Conservation (phyloP, 169 alveolate genomes). For the Perkinsus marinus region DNA sequence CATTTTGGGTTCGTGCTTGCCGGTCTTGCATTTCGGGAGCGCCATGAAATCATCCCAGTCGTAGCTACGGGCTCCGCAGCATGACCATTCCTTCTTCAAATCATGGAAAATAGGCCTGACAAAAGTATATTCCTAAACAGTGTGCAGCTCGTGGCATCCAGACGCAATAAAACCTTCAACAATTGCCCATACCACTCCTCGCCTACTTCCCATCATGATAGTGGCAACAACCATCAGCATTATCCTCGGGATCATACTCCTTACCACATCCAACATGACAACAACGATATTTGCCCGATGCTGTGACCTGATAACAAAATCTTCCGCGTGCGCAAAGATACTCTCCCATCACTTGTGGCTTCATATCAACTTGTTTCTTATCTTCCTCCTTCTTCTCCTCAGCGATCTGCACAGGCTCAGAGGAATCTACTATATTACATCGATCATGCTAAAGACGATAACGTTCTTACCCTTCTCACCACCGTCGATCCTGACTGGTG, state of each 20-base stretch:
- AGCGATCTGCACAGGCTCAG: too few species aligned
- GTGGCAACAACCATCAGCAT: constrained; percentile 9
- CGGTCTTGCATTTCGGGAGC: constrained; percentile 18
- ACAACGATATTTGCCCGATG: constrained; percentile 15
- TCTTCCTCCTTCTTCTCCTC: too few species aligned
- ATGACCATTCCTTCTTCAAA: constrained; percentile 16
- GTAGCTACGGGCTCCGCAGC: constrained; percentile 21
- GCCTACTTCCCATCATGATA: neutral
- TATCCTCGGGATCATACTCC: constrained; percentile 12
- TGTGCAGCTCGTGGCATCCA: too few species aligned
- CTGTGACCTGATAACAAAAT: constrained; percentile 14
- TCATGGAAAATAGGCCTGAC: constrained; percentile 18
- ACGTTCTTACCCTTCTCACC: neutral
- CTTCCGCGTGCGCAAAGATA: neutral
- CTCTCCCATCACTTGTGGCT: too few species aligned
- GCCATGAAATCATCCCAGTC: constrained; percentile 27
- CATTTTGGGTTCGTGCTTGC: constrained; percentile 4
- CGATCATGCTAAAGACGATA: too few species aligned
- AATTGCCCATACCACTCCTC: neutral
- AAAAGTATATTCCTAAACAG: constrained; percentile 8
- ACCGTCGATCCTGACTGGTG: neutral
- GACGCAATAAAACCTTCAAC: too few species aligned
- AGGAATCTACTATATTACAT: too few species aligned
- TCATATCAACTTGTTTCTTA: too few species aligned
- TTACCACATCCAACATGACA: constrained; percentile 14